Evolutionary conservation across 768 basidiomycete species (phyloP), one percentile per base, ranked within the genome.

Genomic region (Amanita molliuscula): DNA sequence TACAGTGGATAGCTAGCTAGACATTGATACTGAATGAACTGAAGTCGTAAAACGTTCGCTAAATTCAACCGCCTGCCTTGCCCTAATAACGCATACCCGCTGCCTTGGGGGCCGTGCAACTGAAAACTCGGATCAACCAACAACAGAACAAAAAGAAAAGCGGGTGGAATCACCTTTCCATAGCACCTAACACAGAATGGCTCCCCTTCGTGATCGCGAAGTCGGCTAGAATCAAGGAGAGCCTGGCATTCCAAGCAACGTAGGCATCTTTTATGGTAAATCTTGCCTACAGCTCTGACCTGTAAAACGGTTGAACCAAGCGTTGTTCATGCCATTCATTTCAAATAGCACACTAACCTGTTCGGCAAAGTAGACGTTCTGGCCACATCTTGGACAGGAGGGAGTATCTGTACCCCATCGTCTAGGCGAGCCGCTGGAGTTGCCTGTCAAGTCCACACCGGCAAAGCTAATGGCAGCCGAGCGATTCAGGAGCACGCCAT

Each of bases 331-430:
- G 15, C 21, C 10, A 18, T 18, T 20, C 10, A 18, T 18, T 20
- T 16, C 33, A 34, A 47, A 36, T 41, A 41, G 15, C 10, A 5
- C 16, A 40, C 59, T 10, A 41, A 81, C 86, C 75, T 88, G 86
- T 62, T 91, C 88, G 11, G 88, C 88, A 59, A 91, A 90, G 66
- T 86, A 92, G 8, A 92, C 88, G 46, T 74, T 82, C 72, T 84
- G 80, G 33, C 69, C 70, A 55, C 88, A 92, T 49, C 74, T 72
- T 7, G 82, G 78, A 56, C 88, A 92, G 16, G 60, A 59, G 16
- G 87, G 84, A 6, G 78, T 77, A 18, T 75, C 73, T 20, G 62
- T 66, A 31, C 77, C 80, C 74, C 80, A 83, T 53, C 72, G 70
- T 51, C 65, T 72, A 8, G 69, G 68, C 26, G 73, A 67, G 11